Evolutionary conservation across 208 protist genomes (phyloP).

Genomic region (Leishmania martiniquensis): DNA sequence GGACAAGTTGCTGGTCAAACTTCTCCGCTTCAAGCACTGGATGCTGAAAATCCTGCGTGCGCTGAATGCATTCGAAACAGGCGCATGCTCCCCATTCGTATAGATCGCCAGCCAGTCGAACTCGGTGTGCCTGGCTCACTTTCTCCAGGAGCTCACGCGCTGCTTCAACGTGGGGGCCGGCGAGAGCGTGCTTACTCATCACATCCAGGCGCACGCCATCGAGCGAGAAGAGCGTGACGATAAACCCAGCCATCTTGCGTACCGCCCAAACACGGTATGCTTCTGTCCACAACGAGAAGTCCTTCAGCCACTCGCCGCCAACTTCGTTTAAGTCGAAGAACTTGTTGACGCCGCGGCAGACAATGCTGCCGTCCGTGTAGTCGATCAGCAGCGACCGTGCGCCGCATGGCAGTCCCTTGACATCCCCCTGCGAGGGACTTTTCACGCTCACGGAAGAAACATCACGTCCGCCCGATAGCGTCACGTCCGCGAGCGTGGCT

Average conservation of each 20-base stretch:
- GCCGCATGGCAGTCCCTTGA: slow-evolving; percentile 66
- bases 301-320: slow-evolving; percentile 37
- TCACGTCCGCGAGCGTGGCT: slow-evolving; percentile 13
- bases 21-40: slow-evolving; percentile 62
- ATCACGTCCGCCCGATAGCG: slow-evolving; percentile 28
- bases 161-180: slow-evolving; percentile 76
- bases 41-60: slow-evolving; percentile 52
- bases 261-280: slow-evolving; percentile 57
- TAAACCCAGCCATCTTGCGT: slow-evolving; percentile 91
- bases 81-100: slow-evolving; percentile 37
- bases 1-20: slow-evolving; percentile 58
- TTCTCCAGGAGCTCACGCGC: slow-evolving; percentile 42
- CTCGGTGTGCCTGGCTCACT: slow-evolving; percentile 41
- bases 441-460: slow-evolving; percentile 75
- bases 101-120: slow-evolving; percentile 52
- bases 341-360: slow-evolving; percentile 89
- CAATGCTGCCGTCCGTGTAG: slow-evolving; percentile 45
- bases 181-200: slow-evolving; percentile 82
- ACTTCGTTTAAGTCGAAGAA: slow-evolving; percentile 80
- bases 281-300: slow-evolving; percentile 40
- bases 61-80: slow-evolving; percentile 77
- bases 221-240: slow-evolving; percentile 80
- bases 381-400: slow-evolving; percentile 77
- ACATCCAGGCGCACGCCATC: slow-evolving; percentile 65
- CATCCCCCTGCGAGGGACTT: slow-evolving; percentile 69